Conservation (phyloP, 768 basidiomycete genomes). For the Tricholoma flavovirens region DNA sequence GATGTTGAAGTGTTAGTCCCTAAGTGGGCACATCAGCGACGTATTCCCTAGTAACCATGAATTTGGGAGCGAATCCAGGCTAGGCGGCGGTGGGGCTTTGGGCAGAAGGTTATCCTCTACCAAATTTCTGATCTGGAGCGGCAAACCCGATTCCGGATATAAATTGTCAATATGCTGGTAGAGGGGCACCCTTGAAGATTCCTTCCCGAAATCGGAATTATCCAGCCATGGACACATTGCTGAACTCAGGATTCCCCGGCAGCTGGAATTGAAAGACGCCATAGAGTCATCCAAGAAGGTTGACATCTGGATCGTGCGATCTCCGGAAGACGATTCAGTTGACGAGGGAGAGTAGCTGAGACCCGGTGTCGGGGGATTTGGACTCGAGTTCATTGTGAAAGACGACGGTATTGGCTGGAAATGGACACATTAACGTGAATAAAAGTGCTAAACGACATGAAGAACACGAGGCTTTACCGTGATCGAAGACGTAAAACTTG, state of each 20-base stretch:
- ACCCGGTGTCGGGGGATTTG: slow-evolving; percentile 49
- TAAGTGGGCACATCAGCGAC: neutral
- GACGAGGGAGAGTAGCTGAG: slow-evolving; percentile 57
- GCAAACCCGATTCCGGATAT: neutral
- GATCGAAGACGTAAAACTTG: neutral
- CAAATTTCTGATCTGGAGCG: neutral
- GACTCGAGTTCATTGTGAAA: slow-evolving; percentile 22
- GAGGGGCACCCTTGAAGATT: neutral
- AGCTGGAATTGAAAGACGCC: slow-evolving; percentile 11
- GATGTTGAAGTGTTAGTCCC: neutral
- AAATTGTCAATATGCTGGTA: neutral
- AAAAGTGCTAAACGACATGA: neutral
- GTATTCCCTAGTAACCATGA: neutral
- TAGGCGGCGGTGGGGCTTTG: neutral
- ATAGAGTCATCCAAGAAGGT: slow-evolving; percentile 42
- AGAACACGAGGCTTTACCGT: neutral
- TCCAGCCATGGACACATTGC: slow-evolving; percentile 23
- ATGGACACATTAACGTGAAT: neutral
- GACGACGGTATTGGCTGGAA: neutral
- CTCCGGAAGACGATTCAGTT: slow-evolving; percentile 50
- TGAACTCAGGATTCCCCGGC: slow-evolving; percentile 9
- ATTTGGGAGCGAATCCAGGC: neutral
- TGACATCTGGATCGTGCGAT: slow-evolving; percentile 52
- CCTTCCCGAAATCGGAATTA: neutral
- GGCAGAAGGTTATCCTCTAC: neutral